phyloP scores from a whole-genome alignment of 176 grass and related monocot genomes.

The Carex myosuroides region DNA sequence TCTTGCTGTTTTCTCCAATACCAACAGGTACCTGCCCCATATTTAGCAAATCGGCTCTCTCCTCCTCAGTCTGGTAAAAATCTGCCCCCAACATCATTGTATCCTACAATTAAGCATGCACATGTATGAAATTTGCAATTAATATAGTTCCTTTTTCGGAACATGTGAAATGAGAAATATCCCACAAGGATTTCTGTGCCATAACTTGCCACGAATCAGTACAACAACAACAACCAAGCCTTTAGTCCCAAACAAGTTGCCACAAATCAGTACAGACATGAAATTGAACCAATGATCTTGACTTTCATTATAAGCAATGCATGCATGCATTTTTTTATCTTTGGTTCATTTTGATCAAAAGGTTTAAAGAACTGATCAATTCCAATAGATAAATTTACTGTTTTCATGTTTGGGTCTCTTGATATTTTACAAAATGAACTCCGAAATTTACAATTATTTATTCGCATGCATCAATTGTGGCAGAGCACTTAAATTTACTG shows the following conservation, averaged over 20 bases:
- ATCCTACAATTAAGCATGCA: conserved; percentile 33
- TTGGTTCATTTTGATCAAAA: background rate
- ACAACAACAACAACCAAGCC: too few relatives aligned
- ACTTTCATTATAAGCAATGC: background rate
- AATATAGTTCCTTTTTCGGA: background rate
- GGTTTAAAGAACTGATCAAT: background rate
- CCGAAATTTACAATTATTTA: background rate
- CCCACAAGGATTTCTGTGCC: background rate
- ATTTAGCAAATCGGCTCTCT: conserved; percentile 45
- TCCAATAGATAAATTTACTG: background rate
- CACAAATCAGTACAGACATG: background rate
- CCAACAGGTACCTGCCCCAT: conserved; percentile 63
- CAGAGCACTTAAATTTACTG: too few relatives aligned
- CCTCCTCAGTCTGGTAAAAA: conserved; percentile 67
- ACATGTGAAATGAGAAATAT: background rate
- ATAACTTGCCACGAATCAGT: background rate
- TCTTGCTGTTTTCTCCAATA: conserved; percentile 60
- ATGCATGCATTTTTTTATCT: background rate
- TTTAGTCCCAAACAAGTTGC: too few relatives aligned
- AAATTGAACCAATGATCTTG: background rate
- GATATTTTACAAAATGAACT: background rate
- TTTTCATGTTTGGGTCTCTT: background rate
- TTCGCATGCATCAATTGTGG: background rate
- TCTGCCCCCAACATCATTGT: conserved; percentile 92
- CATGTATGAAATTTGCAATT: background rate